phyloP scores from a whole-genome alignment of 1,284 basidiomycete genomes.

The Sanguinoderma infundibulare region DNA sequence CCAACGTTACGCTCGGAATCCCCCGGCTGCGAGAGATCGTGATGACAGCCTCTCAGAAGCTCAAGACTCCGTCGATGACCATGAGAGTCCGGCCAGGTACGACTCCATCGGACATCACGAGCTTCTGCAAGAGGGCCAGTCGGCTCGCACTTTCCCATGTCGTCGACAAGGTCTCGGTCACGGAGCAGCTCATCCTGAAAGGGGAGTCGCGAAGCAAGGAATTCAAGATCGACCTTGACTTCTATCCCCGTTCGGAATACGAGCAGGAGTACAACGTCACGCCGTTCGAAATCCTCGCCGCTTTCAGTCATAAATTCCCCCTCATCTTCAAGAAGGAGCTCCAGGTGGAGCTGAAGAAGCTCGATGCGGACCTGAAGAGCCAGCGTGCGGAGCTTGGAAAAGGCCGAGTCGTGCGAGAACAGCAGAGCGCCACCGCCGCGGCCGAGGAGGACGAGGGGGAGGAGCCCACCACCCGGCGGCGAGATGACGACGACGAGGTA shows the following conservation, averaged over 20 bases:
- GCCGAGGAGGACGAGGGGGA: slow-evolving; percentile 59
- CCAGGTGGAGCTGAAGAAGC: slow-evolving; percentile 83
- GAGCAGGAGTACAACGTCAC: slow-evolving; percentile 84
- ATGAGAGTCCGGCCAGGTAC: slow-evolving; percentile 72
- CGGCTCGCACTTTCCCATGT: slow-evolving; percentile 90
- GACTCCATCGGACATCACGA: slow-evolving; percentile 61
- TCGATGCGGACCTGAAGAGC: slow-evolving; percentile 80
- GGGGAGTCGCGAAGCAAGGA: slow-evolving; percentile 76
- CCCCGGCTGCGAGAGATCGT: slow-evolving; percentile 98
- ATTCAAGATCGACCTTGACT: slow-evolving; percentile 83
- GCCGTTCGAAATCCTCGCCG: slow-evolving; percentile 74
- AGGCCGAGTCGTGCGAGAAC: slow-evolving; percentile 62
- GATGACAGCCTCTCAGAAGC: slow-evolving; percentile 97
- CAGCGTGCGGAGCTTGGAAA: slow-evolving; percentile 87
- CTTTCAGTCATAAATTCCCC: slow-evolving; percentile 82
- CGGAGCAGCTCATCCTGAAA: slow-evolving; percentile 77
- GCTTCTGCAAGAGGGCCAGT: slow-evolving; percentile 92
- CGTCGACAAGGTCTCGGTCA: slow-evolving; percentile 85
- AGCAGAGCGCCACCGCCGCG: slow-evolving; percentile 44
- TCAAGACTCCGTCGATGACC: slow-evolving; percentile 98
- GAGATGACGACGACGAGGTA: slow-evolving; percentile 46
- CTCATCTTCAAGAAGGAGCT: slow-evolving; percentile 89
- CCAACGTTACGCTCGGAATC: slow-evolving; percentile 99
- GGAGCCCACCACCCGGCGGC: slow-evolving; percentile 62
- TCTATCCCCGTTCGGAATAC: slow-evolving; percentile 92